These are phyloP conservation scores for Spergularia bocconei DNA, from an alignment of 148 eudicot genomes.

Conservation along the genomic window DNA sequence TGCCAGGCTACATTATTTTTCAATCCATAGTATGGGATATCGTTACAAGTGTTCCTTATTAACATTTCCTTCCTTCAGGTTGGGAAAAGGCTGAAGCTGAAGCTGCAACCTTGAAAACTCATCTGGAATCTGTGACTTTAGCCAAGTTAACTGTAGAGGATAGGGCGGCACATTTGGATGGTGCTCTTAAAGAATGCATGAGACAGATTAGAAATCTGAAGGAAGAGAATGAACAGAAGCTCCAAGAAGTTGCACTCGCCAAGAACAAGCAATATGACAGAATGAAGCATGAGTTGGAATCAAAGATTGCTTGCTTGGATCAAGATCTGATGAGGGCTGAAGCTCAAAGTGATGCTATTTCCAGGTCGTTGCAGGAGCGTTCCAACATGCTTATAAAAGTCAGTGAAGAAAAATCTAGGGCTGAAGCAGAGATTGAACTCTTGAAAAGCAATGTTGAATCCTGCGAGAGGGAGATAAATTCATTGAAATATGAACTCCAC, in stretches of 20 bases:
- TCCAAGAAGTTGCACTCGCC: constrained; percentile 59
- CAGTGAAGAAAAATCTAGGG: constrained; percentile 77
- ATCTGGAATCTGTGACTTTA: constrained; percentile 88
- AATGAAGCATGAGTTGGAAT: constrained; percentile 74
- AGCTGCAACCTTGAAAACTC: constrained; percentile 77
- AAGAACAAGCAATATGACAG: constrained; percentile 74
- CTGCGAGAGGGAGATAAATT: constrained; percentile 83
- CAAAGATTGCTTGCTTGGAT: constrained; percentile 55
- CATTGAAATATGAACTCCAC: constrained; percentile 87
- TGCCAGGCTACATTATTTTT: neutral
- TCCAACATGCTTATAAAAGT: constrained; percentile 80
- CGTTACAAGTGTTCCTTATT: neutral
- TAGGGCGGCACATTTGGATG: constrained; percentile 82
- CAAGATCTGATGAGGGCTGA: constrained; percentile 74
- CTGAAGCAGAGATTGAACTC: constrained; percentile 79
- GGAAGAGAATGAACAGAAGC: constrained; percentile 80
- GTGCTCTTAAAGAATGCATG: constrained; percentile 98
- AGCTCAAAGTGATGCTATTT: constrained; percentile 80
- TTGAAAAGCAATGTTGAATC: constrained; percentile 75
- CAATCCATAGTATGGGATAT: neutral
- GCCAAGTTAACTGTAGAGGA: constrained; percentile 90
- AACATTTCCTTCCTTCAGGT: constrained; percentile 44
- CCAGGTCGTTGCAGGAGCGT: constrained; percentile 90
- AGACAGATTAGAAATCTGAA: constrained; percentile 82
- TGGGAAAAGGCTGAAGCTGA: constrained; percentile 99